phyloP scores from a whole-genome alignment of 441 rosid genomes.

The Hura crepitans region DNA sequence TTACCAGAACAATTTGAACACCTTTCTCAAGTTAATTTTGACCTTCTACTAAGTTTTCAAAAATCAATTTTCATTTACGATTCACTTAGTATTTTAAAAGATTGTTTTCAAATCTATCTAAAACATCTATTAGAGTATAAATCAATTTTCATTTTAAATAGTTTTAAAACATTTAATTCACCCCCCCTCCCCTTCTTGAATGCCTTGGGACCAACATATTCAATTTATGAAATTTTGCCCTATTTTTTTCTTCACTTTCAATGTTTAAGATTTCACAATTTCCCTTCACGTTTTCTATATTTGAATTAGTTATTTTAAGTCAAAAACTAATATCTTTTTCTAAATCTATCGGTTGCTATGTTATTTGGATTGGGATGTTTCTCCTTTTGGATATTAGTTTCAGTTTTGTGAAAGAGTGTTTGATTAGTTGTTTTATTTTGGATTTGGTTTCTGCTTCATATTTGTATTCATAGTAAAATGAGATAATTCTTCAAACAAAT shows the following conservation, averaged over 20 bases:
- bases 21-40: too few relatives aligned
- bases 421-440: neutral
- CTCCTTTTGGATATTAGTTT: neutral
- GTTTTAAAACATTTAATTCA: too few relatives aligned
- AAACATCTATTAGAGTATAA: too few relatives aligned
- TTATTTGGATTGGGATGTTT: neutral
- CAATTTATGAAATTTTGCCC: neutral
- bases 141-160: too few relatives aligned
- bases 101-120: too few relatives aligned
- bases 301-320: neutral
- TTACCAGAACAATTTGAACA: too few relatives aligned
- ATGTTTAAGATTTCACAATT: neutral
- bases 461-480: neutral
- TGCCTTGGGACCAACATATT: too few relatives aligned
- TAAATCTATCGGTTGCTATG: constrained; percentile 1
- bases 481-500: neutral
- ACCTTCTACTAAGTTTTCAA: too few relatives aligned
- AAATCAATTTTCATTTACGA: too few relatives aligned
- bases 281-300: neutral
- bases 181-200: neutral
- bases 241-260: neutral
- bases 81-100: too few relatives aligned
- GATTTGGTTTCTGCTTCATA: neutral
- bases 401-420: neutral
- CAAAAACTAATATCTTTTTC: neutral